phyloP scores from a whole-genome alignment of 768 basidiomycete genomes.

The Galerina marginata region DNA sequence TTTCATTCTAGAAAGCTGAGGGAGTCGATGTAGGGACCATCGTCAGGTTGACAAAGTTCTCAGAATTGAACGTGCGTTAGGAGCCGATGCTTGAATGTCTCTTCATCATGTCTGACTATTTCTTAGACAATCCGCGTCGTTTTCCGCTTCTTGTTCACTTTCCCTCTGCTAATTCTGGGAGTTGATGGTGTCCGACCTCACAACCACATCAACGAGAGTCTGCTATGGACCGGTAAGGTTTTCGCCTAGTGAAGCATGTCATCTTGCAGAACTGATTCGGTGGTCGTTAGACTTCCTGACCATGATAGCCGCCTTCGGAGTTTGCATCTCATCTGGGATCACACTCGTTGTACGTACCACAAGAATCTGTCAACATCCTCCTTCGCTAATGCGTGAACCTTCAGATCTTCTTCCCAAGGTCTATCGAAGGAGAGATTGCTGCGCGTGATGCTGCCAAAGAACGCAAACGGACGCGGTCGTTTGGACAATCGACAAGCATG shows the following conservation, averaged over 20 bases:
- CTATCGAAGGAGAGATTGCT: constrained; percentile 68
- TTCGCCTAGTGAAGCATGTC: neutral
- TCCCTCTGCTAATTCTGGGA: constrained; percentile 69
- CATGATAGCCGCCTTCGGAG: constrained; percentile 63
- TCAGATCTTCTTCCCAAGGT: constrained; percentile 87
- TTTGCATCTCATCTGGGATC: constrained; percentile 69
- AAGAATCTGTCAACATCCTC: neutral
- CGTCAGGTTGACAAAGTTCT: constrained; percentile 78
- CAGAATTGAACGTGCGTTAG: constrained; percentile 76
- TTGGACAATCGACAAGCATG: constrained; percentile 26
- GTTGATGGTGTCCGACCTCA: constrained; percentile 71
- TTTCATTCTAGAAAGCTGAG: constrained; percentile 50
- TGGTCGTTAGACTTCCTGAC: constrained; percentile 58
- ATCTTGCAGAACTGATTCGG: neutral
- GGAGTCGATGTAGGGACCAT: constrained; percentile 70
- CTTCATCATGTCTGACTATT: constrained; percentile 1
- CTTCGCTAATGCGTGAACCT: neutral
- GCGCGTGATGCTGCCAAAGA: constrained; percentile 52
- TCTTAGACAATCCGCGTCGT: constrained; percentile 68
- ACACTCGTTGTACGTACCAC: constrained; percentile 64
- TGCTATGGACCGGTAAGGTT: constrained; percentile 53
- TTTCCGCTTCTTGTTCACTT: constrained; percentile 75
- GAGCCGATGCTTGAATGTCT: too few relatives aligned
- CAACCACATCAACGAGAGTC: constrained; percentile 66
- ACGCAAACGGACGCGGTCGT: constrained; percentile 39